Percentiles rank a stretch among this genome's conserved stretches.
phyloP scores from a whole-genome alignment of 306 rosid genomes.

The Astragalus glycyphyllos region DNA sequence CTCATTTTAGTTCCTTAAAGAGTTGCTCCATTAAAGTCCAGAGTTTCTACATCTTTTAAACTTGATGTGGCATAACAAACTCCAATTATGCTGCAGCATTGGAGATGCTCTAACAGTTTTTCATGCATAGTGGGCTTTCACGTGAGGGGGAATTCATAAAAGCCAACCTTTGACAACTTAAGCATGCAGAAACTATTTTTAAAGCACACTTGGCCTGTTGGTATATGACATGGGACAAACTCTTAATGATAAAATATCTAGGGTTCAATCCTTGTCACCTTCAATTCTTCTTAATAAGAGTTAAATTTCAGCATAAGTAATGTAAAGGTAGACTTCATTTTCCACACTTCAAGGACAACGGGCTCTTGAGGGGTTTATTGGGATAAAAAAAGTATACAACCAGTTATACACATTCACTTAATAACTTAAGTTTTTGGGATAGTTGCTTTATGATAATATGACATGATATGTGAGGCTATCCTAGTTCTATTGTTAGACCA shows the following conservation, averaged over 20 bases:
- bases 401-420: background rate
- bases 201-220: conserved; percentile 5
- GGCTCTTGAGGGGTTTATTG: background rate
- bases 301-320: background rate
- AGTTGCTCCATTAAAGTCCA: background rate
- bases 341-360: background rate
- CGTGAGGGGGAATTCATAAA: background rate
- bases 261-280: background rate
- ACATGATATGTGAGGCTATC: background rate
- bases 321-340: background rate
- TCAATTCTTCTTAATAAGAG: background rate
- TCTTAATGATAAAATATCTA: background rate
- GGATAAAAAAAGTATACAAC: background rate
- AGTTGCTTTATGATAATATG: background rate
- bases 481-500: background rate
- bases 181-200: background rate
- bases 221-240: background rate
- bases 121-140: conserved; percentile 3
- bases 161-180: conserved; percentile 2
- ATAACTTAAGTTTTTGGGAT: background rate
- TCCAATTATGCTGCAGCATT: no score
- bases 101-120: background rate
- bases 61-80: no score
- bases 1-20: background rate
- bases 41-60: no score